Evolutionary conservation across 495 filamentous ascomycete genomes (phyloP).

Genomic region (Penicillium simplicissimum): DNA sequence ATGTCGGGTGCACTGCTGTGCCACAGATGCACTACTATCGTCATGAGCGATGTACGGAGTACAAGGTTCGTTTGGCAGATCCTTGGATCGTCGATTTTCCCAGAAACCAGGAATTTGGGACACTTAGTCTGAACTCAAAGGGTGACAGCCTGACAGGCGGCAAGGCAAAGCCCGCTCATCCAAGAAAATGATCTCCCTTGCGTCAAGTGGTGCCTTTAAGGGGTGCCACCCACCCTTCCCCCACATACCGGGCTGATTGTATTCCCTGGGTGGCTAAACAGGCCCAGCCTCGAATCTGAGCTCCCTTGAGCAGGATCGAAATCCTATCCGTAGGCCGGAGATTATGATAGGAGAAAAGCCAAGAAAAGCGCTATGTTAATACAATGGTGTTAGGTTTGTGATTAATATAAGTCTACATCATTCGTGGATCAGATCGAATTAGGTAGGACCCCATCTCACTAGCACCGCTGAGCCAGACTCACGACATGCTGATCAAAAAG

Average conservation of each 20-base stretch:
- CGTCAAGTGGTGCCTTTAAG: slow-evolving; percentile 15
- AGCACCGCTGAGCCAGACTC: neutral
- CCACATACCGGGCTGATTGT: slow-evolving; percentile 19
- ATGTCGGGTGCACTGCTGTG: too few relatives aligned
- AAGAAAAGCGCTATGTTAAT: neutral
- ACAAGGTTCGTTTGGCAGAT: slow-evolving; percentile 8
- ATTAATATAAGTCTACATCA: neutral
- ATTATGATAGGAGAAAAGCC: neutral
- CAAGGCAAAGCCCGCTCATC: neutral
- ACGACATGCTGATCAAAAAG: neutral
- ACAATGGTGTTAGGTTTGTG: neutral
- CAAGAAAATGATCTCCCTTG: slow-evolving; percentile 5
- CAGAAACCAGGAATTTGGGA: slow-evolving; percentile 22
- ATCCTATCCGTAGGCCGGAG: neutral
- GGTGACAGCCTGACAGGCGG: slow-evolving; percentile 13
- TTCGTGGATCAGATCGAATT: neutral
- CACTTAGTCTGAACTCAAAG: slow-evolving; percentile 9
- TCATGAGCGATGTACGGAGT: neutral
- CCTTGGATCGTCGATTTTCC: slow-evolving; percentile 2
- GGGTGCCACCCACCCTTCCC: slow-evolving; percentile 1
- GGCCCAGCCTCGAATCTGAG: slow-evolving; percentile 18
- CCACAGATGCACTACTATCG: too few relatives aligned
- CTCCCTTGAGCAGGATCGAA: slow-evolving; percentile 3
- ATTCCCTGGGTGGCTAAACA: neutral
- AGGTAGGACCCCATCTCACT: neutral